Evolutionary conservation across 2,329 filamentous ascomycete species (phyloP).

Genomic region (Beauveria medogensis): DNA sequence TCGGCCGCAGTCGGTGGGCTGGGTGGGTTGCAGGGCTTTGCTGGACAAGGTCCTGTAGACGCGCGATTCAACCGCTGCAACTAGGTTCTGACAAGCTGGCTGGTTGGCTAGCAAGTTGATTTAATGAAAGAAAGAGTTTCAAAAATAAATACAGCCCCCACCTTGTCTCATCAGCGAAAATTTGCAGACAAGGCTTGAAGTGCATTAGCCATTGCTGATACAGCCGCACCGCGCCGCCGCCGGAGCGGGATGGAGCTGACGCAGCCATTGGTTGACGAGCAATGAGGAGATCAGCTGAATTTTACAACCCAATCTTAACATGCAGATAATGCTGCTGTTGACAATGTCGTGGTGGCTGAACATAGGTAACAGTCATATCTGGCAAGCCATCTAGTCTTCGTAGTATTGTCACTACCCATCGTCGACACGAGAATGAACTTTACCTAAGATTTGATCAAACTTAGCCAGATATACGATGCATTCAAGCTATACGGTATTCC

Average conservation of each 20-base stretch:
- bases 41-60: neutral
- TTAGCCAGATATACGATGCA: no score
- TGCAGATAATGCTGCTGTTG: no score
- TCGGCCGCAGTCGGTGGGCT: slow-evolving; percentile 6
- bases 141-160: slow-evolving; percentile 1
- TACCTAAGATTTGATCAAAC: no score
- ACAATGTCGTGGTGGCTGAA: no score
- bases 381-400: no score
- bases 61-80: neutral
- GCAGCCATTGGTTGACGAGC: neutral
- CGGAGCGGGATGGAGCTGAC: neutral
- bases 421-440: no score
- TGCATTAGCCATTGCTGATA: neutral
- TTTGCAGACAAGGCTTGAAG: neutral
- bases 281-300: neutral
- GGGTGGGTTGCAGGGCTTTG: neutral
- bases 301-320: neutral
- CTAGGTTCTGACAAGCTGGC: neutral
- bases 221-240: neutral
- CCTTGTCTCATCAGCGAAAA: neutral
- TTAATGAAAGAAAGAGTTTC: no score
- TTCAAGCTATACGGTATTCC: no score
- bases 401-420: no score
- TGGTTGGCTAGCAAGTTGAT: no score
- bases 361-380: no score